These are phyloP conservation scores for Calvatia gigantea DNA, from an alignment of 768 basidiomycete genomes.

Conservation along the genomic window DNA sequence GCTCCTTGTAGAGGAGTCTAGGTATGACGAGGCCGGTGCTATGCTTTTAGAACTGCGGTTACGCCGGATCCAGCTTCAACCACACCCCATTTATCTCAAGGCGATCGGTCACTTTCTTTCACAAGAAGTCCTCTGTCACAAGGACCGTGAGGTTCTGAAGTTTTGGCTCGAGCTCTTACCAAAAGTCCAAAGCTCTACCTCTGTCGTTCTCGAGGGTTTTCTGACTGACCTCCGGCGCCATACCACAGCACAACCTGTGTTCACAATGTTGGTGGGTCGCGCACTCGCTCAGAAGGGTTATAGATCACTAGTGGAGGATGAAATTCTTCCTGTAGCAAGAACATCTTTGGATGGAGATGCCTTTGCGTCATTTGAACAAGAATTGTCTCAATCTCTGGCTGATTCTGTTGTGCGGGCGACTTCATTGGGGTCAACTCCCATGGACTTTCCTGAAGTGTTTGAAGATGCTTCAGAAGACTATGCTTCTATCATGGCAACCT, in stretches of 20 bases:
- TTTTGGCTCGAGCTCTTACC: constrained; percentile 34
- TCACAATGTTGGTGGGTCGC: constrained; percentile 40
- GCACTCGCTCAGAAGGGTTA: constrained; percentile 48
- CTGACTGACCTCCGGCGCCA: constrained; percentile 1
- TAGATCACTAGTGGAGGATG: constrained; percentile 16
- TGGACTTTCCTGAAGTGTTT: constrained; percentile 19
- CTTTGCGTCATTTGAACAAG: constrained; percentile 16
- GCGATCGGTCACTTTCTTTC: constrained; percentile 32
- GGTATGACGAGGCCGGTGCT: constrained; percentile 25
- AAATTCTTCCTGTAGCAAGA: constrained; percentile 24
- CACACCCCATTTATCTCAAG: constrained; percentile 29
- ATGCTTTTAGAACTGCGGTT: constrained; percentile 37
- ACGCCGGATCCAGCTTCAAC: constrained; percentile 33
- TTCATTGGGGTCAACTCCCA: not conserved
- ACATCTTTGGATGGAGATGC: constrained; percentile 9
- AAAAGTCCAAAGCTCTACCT: constrained; percentile 3
- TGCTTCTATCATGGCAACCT: constrained; percentile 9
- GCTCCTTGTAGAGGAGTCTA: constrained; percentile 23
- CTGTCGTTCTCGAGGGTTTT: not conserved
- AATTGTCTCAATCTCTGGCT: constrained; percentile 3
- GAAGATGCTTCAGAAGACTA: constrained; percentile 32
- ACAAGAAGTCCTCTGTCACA: constrained; percentile 1
- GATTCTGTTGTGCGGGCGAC: not conserved
- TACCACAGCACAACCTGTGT: constrained; percentile 23
- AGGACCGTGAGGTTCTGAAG: not conserved